Evolutionary conservation across 164 flowering plant genomes (phyloP), one percentile per base, ranked within the genome.

Genomic region (Nymphaea colorata): DNA sequence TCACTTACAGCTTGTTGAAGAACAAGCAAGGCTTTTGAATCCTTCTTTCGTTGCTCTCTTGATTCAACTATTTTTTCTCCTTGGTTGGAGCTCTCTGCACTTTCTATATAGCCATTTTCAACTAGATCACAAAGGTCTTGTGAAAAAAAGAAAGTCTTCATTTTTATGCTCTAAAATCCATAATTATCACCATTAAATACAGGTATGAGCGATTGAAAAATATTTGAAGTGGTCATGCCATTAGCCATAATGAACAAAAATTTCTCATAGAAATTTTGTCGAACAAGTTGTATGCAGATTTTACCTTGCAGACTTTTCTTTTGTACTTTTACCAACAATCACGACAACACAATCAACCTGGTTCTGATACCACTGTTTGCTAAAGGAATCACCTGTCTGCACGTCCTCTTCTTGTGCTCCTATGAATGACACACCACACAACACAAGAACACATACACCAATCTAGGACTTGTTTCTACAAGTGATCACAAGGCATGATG

Each of bases 1-100:
- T 65, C 51, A 11, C 17, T 25, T 10, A 43, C 53, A 3, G 55
- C 67, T 65, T 65, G 67, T 65, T 65, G 67, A 2, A 65, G 5
- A 43, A 65, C 41, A 41, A 65, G 43, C 17, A 65, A 43, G 7
- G 67, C 55, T 41, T 65, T 65, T 7, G 53, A 12, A 43, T 65
- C 67, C 67, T 65, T 65, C 53, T 43, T 65, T 3, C 17, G 2
- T 8, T 10, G 41, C 43, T 65, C 67, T 25, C 43, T 65, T 25
- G 59, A 10, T 8, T 55, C 59, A 25, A 25, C 1, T 25, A 25
- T 25, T 1, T 25, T 25, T 25, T 25, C 36, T 25, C 36, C 36
- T 25, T 25, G 36, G 0, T 25, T 25, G 36, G 36, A 25, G 36
- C 1, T 25, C 2, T 10, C 16, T 16, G 59, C 59, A 10, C 12